Base-by-base conservation (phyloP, 2,329 filamentous ascomycete species). In the Phaeosphaeria sp. region DNA sequence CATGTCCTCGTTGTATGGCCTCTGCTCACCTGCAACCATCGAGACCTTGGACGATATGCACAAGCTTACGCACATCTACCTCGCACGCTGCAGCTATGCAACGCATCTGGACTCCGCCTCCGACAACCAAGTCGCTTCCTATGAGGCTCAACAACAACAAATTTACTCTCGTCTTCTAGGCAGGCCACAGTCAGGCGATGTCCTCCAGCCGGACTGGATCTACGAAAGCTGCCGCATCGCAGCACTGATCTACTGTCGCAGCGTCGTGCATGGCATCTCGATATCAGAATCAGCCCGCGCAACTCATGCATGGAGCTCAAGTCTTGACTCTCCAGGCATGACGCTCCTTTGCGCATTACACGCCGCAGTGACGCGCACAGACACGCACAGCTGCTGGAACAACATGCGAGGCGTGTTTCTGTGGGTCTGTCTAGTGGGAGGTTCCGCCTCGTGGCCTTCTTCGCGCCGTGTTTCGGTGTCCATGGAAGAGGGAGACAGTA, bases 141-240 rank as follows among this genome's bases (percentile, higher is more conserved):
- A 56, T 53, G 68, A 72, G n/a, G 54, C 61, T 11, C 59, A 65
- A 44, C 59, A 71, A 56, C 66, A 73, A 25, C 63, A 69, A 36
- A 67, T 69, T 7, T 73, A 71, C 56, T 55, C 63, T 1, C 62
- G 64, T 2, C 59, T 74, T 18, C 49, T 69, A 11, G 51, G 44
- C 1, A 46, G 56, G 3, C 68, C 62, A 5, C 64, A 67, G 6
- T 53, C 59, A 1, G 59, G 65, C 15, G 44, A 57, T 8, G 50
- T 63, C 2, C 21, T 55, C 2, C 33, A 60, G 8, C 62, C 61
- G 3, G 72, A 75, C 53, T 75, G 72, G 71, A 53, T 69, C 8
- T 72, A 76, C 57, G 73, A 76, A 49, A 66, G 62, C 30, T 67
- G 68, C 44, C 73, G 73, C 18, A 57, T 77, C 6, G 69, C 74